Evolutionary conservation across 1,284 basidiomycete species (phyloP), one percentile per base, ranked within the genome.

Genomic region (Melampsora americana): DNA sequence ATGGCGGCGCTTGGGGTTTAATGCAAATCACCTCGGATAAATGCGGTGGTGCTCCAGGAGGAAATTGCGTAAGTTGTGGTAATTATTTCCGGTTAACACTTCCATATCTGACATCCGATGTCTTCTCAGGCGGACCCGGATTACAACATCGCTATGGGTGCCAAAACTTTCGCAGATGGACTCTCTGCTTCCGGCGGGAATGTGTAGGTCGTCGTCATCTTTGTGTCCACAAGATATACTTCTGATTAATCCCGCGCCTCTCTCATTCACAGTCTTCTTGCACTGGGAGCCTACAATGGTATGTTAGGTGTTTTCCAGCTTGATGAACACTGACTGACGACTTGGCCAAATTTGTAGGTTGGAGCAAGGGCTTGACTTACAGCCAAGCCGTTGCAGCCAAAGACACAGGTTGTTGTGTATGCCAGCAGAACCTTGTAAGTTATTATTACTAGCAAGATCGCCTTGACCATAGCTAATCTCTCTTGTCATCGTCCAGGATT

Each of bases 11-110:
- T 82, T 88, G 90, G 79, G 93, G 92, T 60, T 78, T 87, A 72
- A 93, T 94, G 92, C 92, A 95, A 83, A 86, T 93, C 79, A 90
- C 90, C 18, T 82, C 84, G 64, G 90, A 91, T 79, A 94, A 94
- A 83, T 95, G 92, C 80, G 86, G 82, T 62, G 87, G 85, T 74
- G 89, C 89, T 0, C 88, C 89, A 2, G 83, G 83, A 16, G 87
- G 87, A 7, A 85, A 90, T 82, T 92, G 90, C 85, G 83, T 74
- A 84, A 79, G 88, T 91, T 77, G 85, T 86, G 72, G 89, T 89
- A 79, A 79, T 56, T 46, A 77, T 78, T 48, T 65, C 64, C 1
- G 35, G 0, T 9, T 5, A n/a, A 11, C 32, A 69, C 6, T 14
- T 42, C 12, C 3, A 6, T n/a, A 68, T 48, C 87, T 85, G 67